phyloP scores from a whole-genome alignment of 805 yeast genomes.

The Maudiozyma turicensis region DNA sequence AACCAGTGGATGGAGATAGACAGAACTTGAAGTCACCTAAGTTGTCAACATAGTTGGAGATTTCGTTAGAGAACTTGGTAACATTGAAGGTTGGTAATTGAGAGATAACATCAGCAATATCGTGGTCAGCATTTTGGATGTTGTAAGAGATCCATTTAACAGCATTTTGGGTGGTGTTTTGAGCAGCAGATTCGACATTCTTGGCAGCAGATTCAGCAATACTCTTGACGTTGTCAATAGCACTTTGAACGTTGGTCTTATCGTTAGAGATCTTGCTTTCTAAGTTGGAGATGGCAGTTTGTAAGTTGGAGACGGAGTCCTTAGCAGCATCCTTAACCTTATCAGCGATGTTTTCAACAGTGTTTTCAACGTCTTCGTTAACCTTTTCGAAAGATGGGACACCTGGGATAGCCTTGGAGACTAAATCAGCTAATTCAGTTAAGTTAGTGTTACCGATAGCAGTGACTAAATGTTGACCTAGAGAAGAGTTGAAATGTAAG shows the following conservation, averaged over 20 bases:
- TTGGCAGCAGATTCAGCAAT: background rate
- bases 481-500: background rate
- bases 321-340: background rate
- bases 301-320: background rate
- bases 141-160: background rate
- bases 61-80: background rate
- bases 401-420: conserved; percentile 1
- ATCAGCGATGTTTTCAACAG: background rate
- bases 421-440: background rate
- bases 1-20: background rate
- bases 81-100: background rate
- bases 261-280: background rate
- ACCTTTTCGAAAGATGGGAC: background rate
- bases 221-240: background rate
- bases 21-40: background rate
- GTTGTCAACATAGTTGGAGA: background rate
- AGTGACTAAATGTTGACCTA: conserved; percentile 1
- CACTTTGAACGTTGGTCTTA: background rate
- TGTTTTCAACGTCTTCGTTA: background rate
- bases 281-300: background rate
- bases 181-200: background rate
- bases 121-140: background rate
- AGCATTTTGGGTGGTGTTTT: background rate
- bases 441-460: background rate
- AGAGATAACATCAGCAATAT: background rate